Base-by-base conservation (phyloP, 495 filamentous ascomycete species). In the Aspergillus steynii region DNA sequence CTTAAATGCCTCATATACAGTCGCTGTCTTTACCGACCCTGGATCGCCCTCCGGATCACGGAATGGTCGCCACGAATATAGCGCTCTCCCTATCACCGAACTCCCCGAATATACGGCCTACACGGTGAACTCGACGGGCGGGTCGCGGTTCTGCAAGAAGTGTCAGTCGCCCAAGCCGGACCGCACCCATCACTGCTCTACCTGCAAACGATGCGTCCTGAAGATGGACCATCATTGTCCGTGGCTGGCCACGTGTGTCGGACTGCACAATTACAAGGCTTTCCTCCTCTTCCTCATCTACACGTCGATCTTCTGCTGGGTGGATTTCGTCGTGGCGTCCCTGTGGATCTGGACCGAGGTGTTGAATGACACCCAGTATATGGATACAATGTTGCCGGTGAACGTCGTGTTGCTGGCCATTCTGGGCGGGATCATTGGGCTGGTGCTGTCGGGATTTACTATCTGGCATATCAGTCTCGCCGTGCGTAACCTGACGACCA, bases 171-270 rank as follows among this genome's bases (percentile, higher is more conserved):
- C 86, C 55, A 99, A 99, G 77, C 95, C 95, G 48, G 96, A 98
- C 75, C 93, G 95, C 31, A 86, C 96, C 37, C 95, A 99, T 71
- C 95, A 99, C 80, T 99, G 95, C 81, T 94, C 90, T 12, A 91
- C 91, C 14, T 99, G 95, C 74, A 85, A 87, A 58, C 87, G 88
- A 62, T 99, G 95, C 72, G 94, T 99, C 10, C 80, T 98, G 69
- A 98, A 98, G 77, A 99, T 99, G 95, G 95, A 99, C 73, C 95
- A 99, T 73, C 95, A 99, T 77, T 99, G 95, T 68, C 95, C 95
- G 5, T 99, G 95, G 95, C 82, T 98, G 52, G 95, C 96, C 25
- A 97, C 91, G 3, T 99, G 95, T 70, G 89, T 99, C 51, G 96
- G 96, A 28, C 76, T 99, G 59, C 83, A 86, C 66, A 99, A 98